A percentile compares a stretch with the other conserved stretches of the same genome.
phyloP scores from a whole-genome alignment of 2,329 filamentous ascomycete species.

The Cladosporium sp. region DNA sequence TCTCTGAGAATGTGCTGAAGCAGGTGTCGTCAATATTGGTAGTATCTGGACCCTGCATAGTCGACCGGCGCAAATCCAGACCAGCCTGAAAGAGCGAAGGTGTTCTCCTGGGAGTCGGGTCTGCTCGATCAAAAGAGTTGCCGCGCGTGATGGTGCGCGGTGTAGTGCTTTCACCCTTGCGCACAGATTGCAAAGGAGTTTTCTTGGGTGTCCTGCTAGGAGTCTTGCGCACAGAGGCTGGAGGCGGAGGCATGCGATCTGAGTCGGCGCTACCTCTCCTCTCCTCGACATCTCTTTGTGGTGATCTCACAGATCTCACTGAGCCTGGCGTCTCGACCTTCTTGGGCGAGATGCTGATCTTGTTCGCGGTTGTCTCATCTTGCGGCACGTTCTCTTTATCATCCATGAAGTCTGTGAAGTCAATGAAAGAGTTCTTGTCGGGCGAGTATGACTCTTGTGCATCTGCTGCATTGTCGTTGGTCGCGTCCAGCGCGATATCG shows the following conservation, averaged over 20 bases:
- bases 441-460: conserved; percentile 17
- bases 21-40: conserved; percentile 60
- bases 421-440: conserved; percentile 15
- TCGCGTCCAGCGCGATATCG: neutral
- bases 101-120: conserved; percentile 14
- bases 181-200: conserved; percentile 23
- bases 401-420: conserved; percentile 16
- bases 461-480: conserved; percentile 14
- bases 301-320: conserved; percentile 14
- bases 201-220: conserved; percentile 29
- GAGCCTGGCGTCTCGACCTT: conserved; percentile 22
- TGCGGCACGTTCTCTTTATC: conserved; percentile 31
- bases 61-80: conserved; percentile 21
- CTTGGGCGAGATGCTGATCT: conserved; percentile 21
- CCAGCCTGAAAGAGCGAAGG: conserved; percentile 22
- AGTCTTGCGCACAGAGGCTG: conserved; percentile 21
- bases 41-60: conserved; percentile 28
- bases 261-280: conserved; percentile 25
- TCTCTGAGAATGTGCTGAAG: conserved; percentile 84
- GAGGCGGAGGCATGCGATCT: conserved; percentile 29
- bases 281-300: conserved; percentile 10
- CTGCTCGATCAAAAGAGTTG: conserved; percentile 19
- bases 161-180: conserved; percentile 22
- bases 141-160: conserved; percentile 21
- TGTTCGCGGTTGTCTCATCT: conserved; percentile 18